These are phyloP conservation scores for Fusarium liriodendri DNA, from an alignment of 2,329 filamentous ascomycete species.

Conservation along the genomic window DNA sequence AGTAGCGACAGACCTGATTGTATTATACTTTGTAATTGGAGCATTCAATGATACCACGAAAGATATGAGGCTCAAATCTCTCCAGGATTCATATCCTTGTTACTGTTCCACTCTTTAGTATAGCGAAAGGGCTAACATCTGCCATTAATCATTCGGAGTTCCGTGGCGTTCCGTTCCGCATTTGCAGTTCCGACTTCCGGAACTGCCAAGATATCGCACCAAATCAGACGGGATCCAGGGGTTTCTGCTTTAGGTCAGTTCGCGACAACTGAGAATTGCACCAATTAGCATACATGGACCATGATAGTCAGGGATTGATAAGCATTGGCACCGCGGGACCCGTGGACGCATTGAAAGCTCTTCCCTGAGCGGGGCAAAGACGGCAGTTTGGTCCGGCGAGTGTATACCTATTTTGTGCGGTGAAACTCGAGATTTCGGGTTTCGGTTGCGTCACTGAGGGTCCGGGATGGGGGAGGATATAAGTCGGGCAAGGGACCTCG, in stretches of 20 bases:
- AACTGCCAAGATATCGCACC: neutral
- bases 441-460: slow-evolving; percentile 36
- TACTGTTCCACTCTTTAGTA: neutral
- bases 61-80: slow-evolving; percentile 6
- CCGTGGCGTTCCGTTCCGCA: slow-evolving; percentile 9
- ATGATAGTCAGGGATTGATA: slow-evolving; percentile 14
- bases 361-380: slow-evolving; percentile 15
- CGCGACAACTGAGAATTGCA: neutral
- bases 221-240: neutral
- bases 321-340: neutral
- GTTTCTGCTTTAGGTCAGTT: no score
- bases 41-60: slow-evolving; percentile 31
- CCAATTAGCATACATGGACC: slow-evolving; percentile 4
- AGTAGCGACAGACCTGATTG: slow-evolving; percentile 50
- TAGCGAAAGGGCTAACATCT: neutral
- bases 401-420: neutral
- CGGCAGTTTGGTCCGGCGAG: slow-evolving; percentile 13
- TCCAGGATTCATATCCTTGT: neutral
- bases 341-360: neutral
- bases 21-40: neutral
- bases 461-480: slow-evolving; percentile 22
- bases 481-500: slow-evolving; percentile 15
- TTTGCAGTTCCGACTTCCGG: neutral
- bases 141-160: slow-evolving; percentile 12
- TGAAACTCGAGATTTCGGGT: slow-evolving; percentile 5